Evolutionary conservation across 805 yeast genomes (phyloP), one percentile per base, ranked within the genome.

Genomic region (Pichia scutulata): DNA sequence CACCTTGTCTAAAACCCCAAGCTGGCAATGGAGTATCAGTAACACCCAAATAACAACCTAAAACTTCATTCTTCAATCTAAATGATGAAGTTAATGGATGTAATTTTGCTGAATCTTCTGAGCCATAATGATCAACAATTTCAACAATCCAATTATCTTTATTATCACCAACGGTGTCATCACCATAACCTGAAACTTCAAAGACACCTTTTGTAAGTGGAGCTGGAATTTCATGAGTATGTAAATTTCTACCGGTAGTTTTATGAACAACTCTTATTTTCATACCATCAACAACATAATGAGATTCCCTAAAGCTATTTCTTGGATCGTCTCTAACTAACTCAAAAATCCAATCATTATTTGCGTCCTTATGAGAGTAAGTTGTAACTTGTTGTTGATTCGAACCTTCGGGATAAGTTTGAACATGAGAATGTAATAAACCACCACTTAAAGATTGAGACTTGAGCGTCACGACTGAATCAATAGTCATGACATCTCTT

Each of bases 301-400:
- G 63, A 39, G 67, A 60, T 57, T 68, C 72, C 39, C 48, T 53
- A 44, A 66, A 62, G 5, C 53, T 51, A 46, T 54, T 60, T 56
- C 73, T 62, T 43, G 61, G 62, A 39, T 72, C 70, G 8, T 69
- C 75, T 65, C 86, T 74, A 26, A 73, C 75, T 60, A 83, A 75
- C 58, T 84, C 84, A 57, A 89, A 72, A 26, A 75, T 60, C 86
- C 96, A 90, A 49, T 85, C 80, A 65, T 92, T 93, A 69, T 93
- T 92, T 48, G 75, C 70, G 68, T 93, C 98, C 61, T 87, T 87
- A 68, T 80, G 89, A n/a, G 92, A 89, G 66, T 93, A 93, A 16
- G 92, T 86, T n/a, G 99, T 93, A 47, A 93, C 75, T 68, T 93
- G 99, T 66, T 89, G 96, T 70, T 93, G 98, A 54, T 79, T 79